Percentiles rank a stretch among this genome's conserved stretches.
phyloP scores from a whole-genome alignment of 1,284 basidiomycete species.

The Puccinia polysora region DNA sequence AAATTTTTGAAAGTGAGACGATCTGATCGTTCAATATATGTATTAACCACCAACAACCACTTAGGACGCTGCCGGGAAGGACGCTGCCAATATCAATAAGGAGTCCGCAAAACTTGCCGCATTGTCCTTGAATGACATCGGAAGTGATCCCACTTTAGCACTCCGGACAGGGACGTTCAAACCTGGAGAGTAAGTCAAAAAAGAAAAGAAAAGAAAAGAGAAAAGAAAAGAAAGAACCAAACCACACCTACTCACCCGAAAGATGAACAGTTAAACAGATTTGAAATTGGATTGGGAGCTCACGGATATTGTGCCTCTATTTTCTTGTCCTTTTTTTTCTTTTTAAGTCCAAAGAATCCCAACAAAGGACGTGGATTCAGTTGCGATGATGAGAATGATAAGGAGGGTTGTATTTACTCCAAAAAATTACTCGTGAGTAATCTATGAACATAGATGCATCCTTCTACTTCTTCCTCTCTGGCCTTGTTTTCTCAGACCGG shows the following conservation, averaged over 20 bases:
- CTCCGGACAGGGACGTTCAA: conserved; percentile 17
- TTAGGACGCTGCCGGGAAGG: conserved; percentile 27
- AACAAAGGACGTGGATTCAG: conserved; percentile 1
- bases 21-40: neutral
- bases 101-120: conserved; percentile 19
- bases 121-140: conserved; percentile 11
- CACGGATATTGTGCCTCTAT: too few relatives aligned
- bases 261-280: too few relatives aligned
- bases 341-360: conserved; percentile 13
- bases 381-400: conserved; percentile 18
- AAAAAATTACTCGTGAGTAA: conserved; percentile 24
- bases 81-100: conserved; percentile 18
- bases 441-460: too few relatives aligned
- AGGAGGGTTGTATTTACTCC: conserved; percentile 23
- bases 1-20: neutral
- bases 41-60: neutral
- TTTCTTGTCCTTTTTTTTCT: neutral
- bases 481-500: neutral
- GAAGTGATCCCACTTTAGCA: conserved; percentile 7
- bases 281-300: too few relatives aligned
- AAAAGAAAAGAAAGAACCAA: neutral
- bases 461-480: too few relatives aligned
- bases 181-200: conserved; percentile 19
- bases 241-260: too few relatives aligned
- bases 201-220: neutral